Base-by-base conservation (phyloP, 805 yeast genomes). In the Saturnispora kantuleensis region DNA sequence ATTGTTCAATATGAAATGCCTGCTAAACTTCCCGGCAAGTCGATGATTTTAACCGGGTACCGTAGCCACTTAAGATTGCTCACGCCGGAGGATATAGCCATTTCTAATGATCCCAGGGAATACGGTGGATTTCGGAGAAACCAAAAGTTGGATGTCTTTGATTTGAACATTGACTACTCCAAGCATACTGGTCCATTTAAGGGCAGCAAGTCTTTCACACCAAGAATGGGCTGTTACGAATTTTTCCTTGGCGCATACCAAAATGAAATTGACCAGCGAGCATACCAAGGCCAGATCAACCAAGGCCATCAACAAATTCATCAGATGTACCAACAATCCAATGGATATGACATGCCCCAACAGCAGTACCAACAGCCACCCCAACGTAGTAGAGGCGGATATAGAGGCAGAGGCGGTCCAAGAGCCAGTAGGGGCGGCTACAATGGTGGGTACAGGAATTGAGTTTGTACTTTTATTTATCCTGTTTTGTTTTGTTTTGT, bases 31-130 rank as follows among this genome's bases (percentile, higher is more conserved):
- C 69, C 63, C 2, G 81, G 87, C 30, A 93, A 90, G 58, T 82
- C 95, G 1, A 84, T 93, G 83, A 67, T 90, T 17, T 62, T 90
- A 50, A 83, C 80, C 38, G 97, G 97, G 0, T 86, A 69, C 56
- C 76, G 78, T 48, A 73, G 87, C 5, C 81, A 79, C 47, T 64
- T 65, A 31, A 69, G 70, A 15, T 79, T 80, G 7, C 66, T 90
- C 38, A 77, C 77, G 4, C 76, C 74, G 34, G 81, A 80, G 39
- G 97, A 89, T 54, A 74, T 70, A 45, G 86, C 81, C 50, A 65
- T 71, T 10, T 68, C 86, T 11, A 55, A 71, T 30, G 73, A 77
- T 53, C 77, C 76, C 3, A 45, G 53, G 31, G 58, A 62, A 46
- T 35, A 45, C 21, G 35, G 38, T 15, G 39, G 51, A 13, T 33